phyloP scores from a whole-genome alignment of 2,329 filamentous ascomycete species.

The Fusarium ambrosium region DNA sequence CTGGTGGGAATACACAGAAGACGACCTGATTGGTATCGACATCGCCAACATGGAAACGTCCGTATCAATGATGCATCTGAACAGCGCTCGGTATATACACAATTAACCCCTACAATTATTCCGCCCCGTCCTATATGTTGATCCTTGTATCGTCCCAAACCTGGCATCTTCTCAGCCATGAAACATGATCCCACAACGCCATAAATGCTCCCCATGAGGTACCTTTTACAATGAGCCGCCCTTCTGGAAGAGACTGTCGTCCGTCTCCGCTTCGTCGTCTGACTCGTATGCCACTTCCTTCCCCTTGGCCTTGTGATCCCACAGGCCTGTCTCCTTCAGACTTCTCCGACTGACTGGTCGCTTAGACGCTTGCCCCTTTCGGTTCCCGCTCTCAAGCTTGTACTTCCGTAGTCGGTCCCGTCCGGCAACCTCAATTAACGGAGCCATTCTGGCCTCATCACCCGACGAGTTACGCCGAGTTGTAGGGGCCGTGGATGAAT shows the following conservation, averaged over 20 bases:
- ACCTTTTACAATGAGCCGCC: slow-evolving; percentile 59
- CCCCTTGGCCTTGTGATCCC: slow-evolving; percentile 61
- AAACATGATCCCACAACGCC: slow-evolving; percentile 32
- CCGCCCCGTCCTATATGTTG: slow-evolving; percentile 23
- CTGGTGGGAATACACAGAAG: not conserved
- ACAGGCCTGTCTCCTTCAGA: slow-evolving; percentile 55
- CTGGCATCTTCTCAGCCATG: slow-evolving; percentile 14
- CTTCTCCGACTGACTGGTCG: slow-evolving; percentile 58
- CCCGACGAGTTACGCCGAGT: slow-evolving; percentile 67
- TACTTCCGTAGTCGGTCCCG: slow-evolving; percentile 45
- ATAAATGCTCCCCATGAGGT: slow-evolving; percentile 37
- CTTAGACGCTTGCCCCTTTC: slow-evolving; percentile 49
- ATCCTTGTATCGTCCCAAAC: not conserved
- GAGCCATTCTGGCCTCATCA: slow-evolving; percentile 52
- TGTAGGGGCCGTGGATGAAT: slow-evolving; percentile 60
- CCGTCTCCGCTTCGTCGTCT: slow-evolving; percentile 52
- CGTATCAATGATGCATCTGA: slow-evolving; percentile 10
- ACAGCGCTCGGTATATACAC: slow-evolving; percentile 31
- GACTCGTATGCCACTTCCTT: slow-evolving; percentile 59
- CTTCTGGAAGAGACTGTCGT: slow-evolving; percentile 48
- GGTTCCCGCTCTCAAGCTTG: slow-evolving; percentile 43
- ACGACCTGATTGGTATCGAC: not conserved
- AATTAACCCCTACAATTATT: slow-evolving; percentile 40
- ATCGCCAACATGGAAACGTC: not conserved
- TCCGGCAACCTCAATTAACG: slow-evolving; percentile 54